A percentile compares a stretch with the other conserved stretches of the same genome.
Conservation (phyloP, 2,329 filamentous ascomycete species). For the Chaetomiaceae sp. region DNA sequence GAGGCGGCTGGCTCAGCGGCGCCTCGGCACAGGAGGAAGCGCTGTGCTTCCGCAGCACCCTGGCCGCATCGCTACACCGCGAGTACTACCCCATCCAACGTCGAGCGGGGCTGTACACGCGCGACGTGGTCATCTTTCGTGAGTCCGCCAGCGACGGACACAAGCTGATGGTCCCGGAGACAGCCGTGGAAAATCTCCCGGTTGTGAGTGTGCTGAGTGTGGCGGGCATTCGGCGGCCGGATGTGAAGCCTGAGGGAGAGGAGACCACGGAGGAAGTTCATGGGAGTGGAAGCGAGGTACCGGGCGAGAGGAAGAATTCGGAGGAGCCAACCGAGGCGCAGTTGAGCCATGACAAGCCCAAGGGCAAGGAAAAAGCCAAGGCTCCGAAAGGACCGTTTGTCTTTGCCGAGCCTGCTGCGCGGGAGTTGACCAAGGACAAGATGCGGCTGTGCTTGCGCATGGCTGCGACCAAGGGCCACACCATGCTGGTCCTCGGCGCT, state of each 20-base stretch:
- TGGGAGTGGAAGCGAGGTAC: slow-evolving; percentile 9
- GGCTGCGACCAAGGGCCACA: slow-evolving; percentile 53
- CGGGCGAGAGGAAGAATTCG: no score
- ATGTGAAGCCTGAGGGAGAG: neutral
- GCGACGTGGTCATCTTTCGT: slow-evolving; percentile 32
- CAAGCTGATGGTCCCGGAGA: slow-evolving; percentile 24
- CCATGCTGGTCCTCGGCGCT: slow-evolving; percentile 61
- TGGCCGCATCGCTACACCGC: slow-evolving; percentile 14
- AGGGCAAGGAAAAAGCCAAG: neutral
- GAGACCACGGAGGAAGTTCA: neutral
- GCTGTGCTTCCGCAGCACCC: slow-evolving; percentile 53
- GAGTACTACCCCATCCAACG: slow-evolving; percentile 15
- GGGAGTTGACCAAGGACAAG: slow-evolving; percentile 56
- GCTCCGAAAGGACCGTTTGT: slow-evolving; percentile 21
- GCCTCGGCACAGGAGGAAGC: slow-evolving; percentile 65
- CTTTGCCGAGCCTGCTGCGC: slow-evolving; percentile 41
- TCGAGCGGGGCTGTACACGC: slow-evolving; percentile 29
- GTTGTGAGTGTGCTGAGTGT: slow-evolving; percentile 57
- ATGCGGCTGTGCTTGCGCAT: slow-evolving; percentile 59
- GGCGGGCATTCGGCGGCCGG: slow-evolving; percentile 38
- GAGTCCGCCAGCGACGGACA: slow-evolving; percentile 26
- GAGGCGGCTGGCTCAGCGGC: slow-evolving; percentile 62
- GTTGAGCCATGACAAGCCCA: neutral
- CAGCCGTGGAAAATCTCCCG: slow-evolving; percentile 34
- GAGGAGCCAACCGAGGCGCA: neutral